These are phyloP conservation scores for Fusarium temperatum DNA, from an alignment of 2,329 filamentous ascomycete species.

Conservation along the genomic window DNA sequence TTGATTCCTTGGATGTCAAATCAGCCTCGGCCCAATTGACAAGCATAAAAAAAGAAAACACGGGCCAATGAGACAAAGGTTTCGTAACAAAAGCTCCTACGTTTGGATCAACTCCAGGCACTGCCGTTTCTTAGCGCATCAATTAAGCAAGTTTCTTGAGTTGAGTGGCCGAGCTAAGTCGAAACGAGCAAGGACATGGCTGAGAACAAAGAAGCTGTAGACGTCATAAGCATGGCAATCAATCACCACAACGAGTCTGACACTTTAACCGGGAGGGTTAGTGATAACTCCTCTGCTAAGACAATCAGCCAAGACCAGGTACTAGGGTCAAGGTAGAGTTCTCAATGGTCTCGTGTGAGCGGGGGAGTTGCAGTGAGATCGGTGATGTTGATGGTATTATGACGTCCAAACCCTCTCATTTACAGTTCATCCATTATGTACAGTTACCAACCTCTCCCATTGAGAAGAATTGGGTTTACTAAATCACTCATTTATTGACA, in stretches of 20 bases:
- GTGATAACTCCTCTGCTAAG: not conserved
- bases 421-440: not conserved
- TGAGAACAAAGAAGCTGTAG: not conserved
- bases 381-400: conserved; percentile 31
- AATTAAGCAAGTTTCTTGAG: conserved; percentile 14
- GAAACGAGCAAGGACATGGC: conserved; percentile 1
- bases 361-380: conserved; percentile 12
- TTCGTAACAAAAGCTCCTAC: conserved; percentile 8
- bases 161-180: conserved; percentile 15
- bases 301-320: not conserved
- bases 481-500: not conserved
- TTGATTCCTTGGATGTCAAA: conserved; percentile 1
- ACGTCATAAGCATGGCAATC: not conserved
- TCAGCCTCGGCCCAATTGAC: not conserved
- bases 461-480: not conserved
- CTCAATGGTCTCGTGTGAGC: not conserved
- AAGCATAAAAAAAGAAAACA: not conserved
- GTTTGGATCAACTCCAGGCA: conserved; percentile 17
- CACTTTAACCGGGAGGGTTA: not conserved
- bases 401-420: conserved; percentile 24
- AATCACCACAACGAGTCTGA: not conserved
- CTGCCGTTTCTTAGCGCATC: conserved; percentile 18
- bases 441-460: conserved; percentile 6
- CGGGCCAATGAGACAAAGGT: not conserved
- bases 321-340: not conserved